These are phyloP conservation scores for Pseudonitzschia pungens DNA, from an alignment of 108 stramenopile genomes.

Conservation along the genomic window DNA sequence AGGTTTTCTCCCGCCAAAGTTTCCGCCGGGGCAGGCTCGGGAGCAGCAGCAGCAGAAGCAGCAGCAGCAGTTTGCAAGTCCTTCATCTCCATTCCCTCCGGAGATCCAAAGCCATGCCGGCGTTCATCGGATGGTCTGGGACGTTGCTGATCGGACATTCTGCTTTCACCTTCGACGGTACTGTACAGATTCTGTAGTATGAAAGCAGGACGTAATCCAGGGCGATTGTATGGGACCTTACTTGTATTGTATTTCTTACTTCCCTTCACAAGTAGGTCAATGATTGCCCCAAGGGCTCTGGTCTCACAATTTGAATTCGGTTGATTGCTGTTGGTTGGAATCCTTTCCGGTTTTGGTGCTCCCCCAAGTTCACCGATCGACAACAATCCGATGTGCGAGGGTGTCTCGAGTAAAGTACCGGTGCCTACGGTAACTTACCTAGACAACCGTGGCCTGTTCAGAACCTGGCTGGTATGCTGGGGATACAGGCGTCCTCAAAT, in stretches of 20 bases:
- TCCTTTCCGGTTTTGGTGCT: not conserved
- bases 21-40: not conserved
- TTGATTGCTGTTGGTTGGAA: not conserved
- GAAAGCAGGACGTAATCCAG: too few species aligned
- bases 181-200: too few species aligned
- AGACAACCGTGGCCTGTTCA: not conserved
- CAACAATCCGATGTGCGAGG: not conserved
- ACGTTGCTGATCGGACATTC: not conserved
- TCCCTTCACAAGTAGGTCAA: too few species aligned
- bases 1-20: not conserved
- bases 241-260: too few species aligned
- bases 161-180: not conserved
- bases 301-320: not conserved
- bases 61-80: not conserved
- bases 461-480: not conserved
- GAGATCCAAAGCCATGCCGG: conserved; percentile 34
- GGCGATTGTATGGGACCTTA: too few species aligned
- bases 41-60: not conserved
- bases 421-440: too few species aligned
- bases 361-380: not conserved
- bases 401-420: not conserved
- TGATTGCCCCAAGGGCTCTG: not conserved
- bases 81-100: conserved; percentile 35
- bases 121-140: conserved; percentile 11
- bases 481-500: not conserved